Conservation (phyloP, 441 rosid genomes). For the Populus hybrid region DNA sequence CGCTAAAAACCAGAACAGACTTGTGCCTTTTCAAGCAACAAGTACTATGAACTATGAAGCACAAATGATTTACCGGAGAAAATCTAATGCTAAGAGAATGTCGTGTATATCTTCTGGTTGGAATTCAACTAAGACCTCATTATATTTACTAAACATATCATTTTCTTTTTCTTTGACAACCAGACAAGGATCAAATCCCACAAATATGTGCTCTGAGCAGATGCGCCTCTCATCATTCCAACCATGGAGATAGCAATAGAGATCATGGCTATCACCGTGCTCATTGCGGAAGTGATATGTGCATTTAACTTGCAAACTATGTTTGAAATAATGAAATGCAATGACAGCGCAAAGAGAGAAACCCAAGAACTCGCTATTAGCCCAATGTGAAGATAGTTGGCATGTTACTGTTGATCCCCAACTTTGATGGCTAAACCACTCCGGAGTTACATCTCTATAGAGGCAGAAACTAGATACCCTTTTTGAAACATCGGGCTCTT, state of each 20-base stretch:
- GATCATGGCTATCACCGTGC: not conserved
- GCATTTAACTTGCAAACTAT: not conserved
- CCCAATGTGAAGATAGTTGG: slow-evolving; percentile 6
- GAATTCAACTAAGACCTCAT: too few relatives aligned
- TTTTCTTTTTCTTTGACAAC: not conserved
- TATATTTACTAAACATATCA: too few relatives aligned
- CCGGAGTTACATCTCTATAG: slow-evolving; percentile 12
- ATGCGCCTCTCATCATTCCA: not conserved
- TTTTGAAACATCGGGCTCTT: not conserved
- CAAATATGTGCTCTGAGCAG: not conserved
- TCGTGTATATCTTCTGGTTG: too few relatives aligned
- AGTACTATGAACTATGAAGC: too few relatives aligned
- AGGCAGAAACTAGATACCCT: not conserved
- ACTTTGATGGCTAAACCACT: slow-evolving; percentile 17
- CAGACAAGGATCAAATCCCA: not conserved
- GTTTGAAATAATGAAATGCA: not conserved
- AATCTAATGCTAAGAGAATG: too few relatives aligned
- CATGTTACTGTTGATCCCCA: slow-evolving; percentile 8
- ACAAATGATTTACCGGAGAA: too few relatives aligned
- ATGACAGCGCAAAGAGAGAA: slow-evolving; percentile 6
- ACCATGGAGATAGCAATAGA: not conserved
- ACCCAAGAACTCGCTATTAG: slow-evolving; percentile 6
- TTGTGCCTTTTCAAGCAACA: too few relatives aligned
- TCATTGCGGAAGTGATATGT: slow-evolving; percentile 10
- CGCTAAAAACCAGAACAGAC: too few relatives aligned